phyloP scores from a whole-genome alignment of 1,139 yeast genomes.

The Eremothecium gossypii region DNA sequence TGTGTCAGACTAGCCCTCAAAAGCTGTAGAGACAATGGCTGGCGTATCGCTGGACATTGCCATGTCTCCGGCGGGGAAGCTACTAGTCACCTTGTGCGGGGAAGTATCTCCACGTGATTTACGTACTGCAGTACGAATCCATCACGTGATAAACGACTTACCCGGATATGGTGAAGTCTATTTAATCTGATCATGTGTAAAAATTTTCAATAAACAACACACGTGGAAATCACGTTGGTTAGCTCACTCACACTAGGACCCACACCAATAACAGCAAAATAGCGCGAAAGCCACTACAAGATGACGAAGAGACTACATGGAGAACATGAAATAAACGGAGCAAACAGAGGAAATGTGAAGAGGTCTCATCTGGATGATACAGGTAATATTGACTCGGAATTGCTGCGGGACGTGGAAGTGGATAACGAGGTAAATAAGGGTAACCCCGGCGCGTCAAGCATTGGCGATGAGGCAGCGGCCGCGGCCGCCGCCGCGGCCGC shows the following conservation, averaged over 20 bases:
- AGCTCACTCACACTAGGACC: neutral
- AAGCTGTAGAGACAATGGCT: too few relatives aligned
- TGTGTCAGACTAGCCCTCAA: too few relatives aligned
- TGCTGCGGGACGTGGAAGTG: slow-evolving; percentile 3
- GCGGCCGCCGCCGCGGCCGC: slow-evolving; percentile 7
- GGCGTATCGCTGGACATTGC: too few relatives aligned
- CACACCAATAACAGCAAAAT: neutral
- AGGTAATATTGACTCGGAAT: slow-evolving; percentile 4
- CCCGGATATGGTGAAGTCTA: slow-evolving; percentile 2
- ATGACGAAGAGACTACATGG: slow-evolving; percentile 5
- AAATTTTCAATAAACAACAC: slow-evolving; percentile 1
- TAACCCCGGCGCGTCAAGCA: slow-evolving; percentile 1
- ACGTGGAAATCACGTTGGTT: slow-evolving; percentile 5
- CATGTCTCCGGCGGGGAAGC: too few relatives aligned
- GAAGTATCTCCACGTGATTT: too few relatives aligned
- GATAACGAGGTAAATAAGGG: slow-evolving; percentile 3
- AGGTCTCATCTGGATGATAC: slow-evolving; percentile 2
- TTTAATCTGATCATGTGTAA: slow-evolving; percentile 3
- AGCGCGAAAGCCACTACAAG: neutral
- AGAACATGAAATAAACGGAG: slow-evolving; percentile 1
- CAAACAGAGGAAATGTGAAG: neutral
- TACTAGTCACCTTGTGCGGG: too few relatives aligned
- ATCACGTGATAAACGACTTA: neutral
- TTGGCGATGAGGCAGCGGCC: slow-evolving; percentile 4
- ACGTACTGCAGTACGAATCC: too few relatives aligned